Percentiles rank a stretch among this genome's conserved stretches.
Evolutionary conservation across 345 rosid genomes (phyloP).

Genomic region (Eucalyptus marginata): DNA sequence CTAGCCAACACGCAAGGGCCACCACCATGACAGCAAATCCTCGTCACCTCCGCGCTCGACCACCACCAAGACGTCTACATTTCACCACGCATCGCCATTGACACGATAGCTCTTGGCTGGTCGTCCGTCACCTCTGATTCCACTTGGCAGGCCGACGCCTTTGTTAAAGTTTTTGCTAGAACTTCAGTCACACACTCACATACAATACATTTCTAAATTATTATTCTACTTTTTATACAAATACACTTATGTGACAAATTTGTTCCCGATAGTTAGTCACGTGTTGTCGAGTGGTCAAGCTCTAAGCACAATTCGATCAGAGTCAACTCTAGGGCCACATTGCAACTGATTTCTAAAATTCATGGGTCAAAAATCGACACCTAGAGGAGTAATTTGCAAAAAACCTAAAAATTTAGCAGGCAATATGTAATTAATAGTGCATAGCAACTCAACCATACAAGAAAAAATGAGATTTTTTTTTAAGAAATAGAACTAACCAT

Average conservation of each 20-base stretch:
- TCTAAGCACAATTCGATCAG: background rate
- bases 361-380: background rate
- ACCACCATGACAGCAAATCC: background rate
- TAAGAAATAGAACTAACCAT: background rate
- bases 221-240: background rate
- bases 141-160: background rate
- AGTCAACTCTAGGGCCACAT: background rate
- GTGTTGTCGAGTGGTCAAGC: background rate
- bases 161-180: background rate
- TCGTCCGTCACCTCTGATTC: background rate
- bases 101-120: background rate
- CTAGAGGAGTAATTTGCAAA: background rate
- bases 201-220: background rate
- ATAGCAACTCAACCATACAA: background rate
- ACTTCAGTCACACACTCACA: too few species aligned
- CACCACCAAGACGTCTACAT: background rate
- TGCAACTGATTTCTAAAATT: background rate
- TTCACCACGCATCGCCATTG: background rate
- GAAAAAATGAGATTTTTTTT: background rate
- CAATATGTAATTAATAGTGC: background rate
- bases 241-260: background rate
- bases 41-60: background rate
- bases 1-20: background rate
- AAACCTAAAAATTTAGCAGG: background rate
- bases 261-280: rapidly evolving